Percentiles rank a stretch among this genome's conserved stretches.
These are phyloP conservation scores for Aspergillus kassunensis DNA, from an alignment of 495 filamentous ascomycete species.

Conservation along the genomic window DNA sequence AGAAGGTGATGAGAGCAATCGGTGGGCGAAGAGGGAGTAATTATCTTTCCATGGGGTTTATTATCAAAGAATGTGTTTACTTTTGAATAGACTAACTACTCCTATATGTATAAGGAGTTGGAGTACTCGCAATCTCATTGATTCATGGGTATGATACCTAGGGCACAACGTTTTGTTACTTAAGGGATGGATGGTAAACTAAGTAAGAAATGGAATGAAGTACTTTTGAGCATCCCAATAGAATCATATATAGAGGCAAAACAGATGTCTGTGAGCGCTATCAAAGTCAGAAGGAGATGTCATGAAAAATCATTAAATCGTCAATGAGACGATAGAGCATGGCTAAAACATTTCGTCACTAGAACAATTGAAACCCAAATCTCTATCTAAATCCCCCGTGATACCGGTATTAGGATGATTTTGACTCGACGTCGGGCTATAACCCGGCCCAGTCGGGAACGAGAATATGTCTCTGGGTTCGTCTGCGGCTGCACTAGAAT, in stretches of 20 bases:
- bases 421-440: not conserved
- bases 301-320: too few species aligned
- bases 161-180: too few species aligned
- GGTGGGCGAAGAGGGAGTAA: constrained; percentile 59
- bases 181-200: too few species aligned
- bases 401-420: constrained; percentile 23
- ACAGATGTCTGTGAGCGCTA: too few species aligned
- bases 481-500: constrained; percentile 1
- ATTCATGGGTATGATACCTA: too few species aligned
- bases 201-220: too few species aligned
- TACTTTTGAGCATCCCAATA: too few species aligned
- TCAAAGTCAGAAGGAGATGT: too few species aligned
- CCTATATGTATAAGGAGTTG: too few species aligned
- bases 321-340: not conserved
- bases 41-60: not conserved
- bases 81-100: too few species aligned
- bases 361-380: constrained; percentile 32
- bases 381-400: constrained; percentile 42
- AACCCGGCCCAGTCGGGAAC: constrained; percentile 13
- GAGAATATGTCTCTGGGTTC: constrained; percentile 26
- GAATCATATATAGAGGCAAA: too few species aligned
- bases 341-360: constrained; percentile 37
- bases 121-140: too few species aligned
- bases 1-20: constrained; percentile 73
- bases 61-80: not conserved